Conservation (phyloP, 371 early-diverging fungal genomes). For the Zychaea mexicana region DNA sequence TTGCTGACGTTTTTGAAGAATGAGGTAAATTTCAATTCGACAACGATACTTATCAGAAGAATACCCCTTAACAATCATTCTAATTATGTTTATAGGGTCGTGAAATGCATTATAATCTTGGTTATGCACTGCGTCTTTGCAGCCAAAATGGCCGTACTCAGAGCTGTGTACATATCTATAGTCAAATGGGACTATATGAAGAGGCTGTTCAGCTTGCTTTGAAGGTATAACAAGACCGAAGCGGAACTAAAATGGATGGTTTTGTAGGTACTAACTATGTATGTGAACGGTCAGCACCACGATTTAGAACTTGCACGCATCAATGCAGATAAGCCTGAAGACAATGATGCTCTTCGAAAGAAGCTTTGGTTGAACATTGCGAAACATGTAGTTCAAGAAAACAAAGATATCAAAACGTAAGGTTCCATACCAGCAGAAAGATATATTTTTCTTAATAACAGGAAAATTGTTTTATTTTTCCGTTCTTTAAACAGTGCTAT, state of each 20-base stretch:
- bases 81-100: slow-evolving; percentile 57
- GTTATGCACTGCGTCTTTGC: slow-evolving; percentile 87
- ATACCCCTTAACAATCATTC: too few species aligned
- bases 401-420: slow-evolving; percentile 80
- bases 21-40: slow-evolving; percentile 45
- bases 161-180: slow-evolving; percentile 80
- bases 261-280: neutral
- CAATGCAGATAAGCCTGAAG: slow-evolving; percentile 89
- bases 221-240: slow-evolving; percentile 39
- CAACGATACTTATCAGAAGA: neutral
- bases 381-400: slow-evolving; percentile 81
- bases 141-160: slow-evolving; percentile 73
- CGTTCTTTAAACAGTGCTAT: slow-evolving; percentile 66
- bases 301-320: slow-evolving; percentile 88
- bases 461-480: neutral
- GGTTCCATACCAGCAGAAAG: neutral
- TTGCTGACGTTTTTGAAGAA: slow-evolving; percentile 72
- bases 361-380: slow-evolving; percentile 93
- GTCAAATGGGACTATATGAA: slow-evolving; percentile 78
- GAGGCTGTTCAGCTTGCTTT: slow-evolving; percentile 86
- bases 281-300: slow-evolving; percentile 65
- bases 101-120: slow-evolving; percentile 76
- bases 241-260: too few species aligned
- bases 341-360: slow-evolving; percentile 79
- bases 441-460: neutral